phyloP scores from a whole-genome alignment of 257 asterid species.

The Gentiana dahurica region DNA sequence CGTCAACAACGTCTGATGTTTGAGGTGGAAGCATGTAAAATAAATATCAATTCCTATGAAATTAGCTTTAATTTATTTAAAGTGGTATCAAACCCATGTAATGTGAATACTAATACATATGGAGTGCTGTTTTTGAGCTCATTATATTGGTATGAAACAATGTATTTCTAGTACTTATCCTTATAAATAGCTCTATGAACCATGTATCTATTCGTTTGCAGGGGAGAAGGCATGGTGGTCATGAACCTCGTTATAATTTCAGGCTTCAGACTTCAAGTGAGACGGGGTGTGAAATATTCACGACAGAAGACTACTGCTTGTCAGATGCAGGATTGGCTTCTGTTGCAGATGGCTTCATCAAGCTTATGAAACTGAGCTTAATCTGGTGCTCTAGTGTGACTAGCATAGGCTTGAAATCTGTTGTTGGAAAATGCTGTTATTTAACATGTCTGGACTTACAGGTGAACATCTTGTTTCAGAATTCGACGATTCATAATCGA shows the following conservation, averaged over 20 bases:
- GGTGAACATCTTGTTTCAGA: constrained; percentile 29
- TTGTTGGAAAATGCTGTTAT: constrained; percentile 49
- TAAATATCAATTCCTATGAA: no score
- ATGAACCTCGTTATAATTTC: constrained; percentile 23
- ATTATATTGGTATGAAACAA: no score
- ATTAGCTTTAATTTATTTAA: no score
- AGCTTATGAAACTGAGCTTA: constrained; percentile 73
- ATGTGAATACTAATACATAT: no score
- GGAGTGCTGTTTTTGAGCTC: no score
- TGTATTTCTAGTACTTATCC: no score
- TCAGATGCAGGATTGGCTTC: constrained; percentile 70
- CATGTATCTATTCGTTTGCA: constrained; percentile 12
- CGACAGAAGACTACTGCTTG: constrained; percentile 38
- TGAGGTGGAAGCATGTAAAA: no score
- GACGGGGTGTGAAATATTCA: constrained; percentile 30
- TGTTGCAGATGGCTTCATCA: constrained; percentile 50
- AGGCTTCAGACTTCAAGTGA: constrained; percentile 25
- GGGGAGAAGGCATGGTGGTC: constrained; percentile 44
- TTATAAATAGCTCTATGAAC: no score
- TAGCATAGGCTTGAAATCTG: constrained; percentile 51
- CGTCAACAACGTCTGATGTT: no score
- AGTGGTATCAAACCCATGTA: no score
- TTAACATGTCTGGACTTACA: constrained; percentile 71
- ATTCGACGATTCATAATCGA: not conserved
- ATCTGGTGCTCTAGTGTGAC: constrained; percentile 78